Evolutionary conservation across 768 basidiomycete species (phyloP).

Genomic region (Scleroderma bovista): DNA sequence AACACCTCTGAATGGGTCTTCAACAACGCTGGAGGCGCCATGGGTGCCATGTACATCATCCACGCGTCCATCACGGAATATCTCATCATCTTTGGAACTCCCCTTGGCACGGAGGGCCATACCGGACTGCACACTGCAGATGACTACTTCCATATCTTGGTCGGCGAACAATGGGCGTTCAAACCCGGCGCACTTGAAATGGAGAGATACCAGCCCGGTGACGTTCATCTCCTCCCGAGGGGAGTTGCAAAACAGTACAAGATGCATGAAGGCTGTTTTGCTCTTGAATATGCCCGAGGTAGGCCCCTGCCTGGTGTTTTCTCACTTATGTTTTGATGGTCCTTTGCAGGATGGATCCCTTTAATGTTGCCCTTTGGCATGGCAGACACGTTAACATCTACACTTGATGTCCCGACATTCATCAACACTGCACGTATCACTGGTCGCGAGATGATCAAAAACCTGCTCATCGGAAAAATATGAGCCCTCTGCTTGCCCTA

Average conservation of each 20-base stretch:
- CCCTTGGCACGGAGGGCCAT: conserved; percentile 96
- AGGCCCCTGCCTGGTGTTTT: conserved; percentile 16
- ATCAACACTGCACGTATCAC: conserved; percentile 76
- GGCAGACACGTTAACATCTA: conserved; percentile 80
- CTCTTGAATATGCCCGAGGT: conserved; percentile 94
- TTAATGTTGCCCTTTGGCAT: conserved; percentile 94
- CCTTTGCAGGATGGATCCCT: conserved; percentile 87
- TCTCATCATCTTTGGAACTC: conserved; percentile 92
- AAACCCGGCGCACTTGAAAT: conserved; percentile 71
- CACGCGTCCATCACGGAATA: conserved; percentile 97
- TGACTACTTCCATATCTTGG: conserved; percentile 95
- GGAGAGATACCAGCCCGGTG: conserved; percentile 82
- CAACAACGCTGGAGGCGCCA: conserved; percentile 96
- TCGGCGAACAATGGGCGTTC: conserved; percentile 95
- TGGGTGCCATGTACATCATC: conserved; percentile 98
- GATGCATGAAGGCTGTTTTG: conserved; percentile 95
- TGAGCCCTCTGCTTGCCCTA: conserved; percentile 24
- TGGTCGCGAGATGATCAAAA: conserved; percentile 75
- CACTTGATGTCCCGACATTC: conserved; percentile 79
- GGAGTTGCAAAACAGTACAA: conserved; percentile 95
- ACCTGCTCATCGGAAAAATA: conserved; percentile 84
- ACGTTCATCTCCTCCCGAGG: conserved; percentile 76
- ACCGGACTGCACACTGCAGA: conserved; percentile 92
- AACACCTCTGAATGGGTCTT: conserved; percentile 84
- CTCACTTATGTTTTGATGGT: not conserved